Evolutionary conservation across 2,329 filamentous ascomycete species (phyloP).

Genomic region (Chaetothyriales sp.): DNA sequence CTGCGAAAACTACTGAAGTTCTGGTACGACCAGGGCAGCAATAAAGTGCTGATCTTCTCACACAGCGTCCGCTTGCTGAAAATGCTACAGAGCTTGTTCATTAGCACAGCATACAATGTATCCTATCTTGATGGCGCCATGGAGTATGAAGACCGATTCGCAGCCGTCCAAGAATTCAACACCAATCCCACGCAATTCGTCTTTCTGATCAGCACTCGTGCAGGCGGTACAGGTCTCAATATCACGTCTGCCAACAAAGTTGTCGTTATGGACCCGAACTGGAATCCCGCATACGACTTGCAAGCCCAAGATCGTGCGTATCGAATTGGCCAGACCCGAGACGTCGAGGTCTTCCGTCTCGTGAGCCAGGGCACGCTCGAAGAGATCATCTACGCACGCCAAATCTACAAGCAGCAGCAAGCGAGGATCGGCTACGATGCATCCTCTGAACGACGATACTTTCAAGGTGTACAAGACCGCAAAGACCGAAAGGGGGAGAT

Average conservation of each 20-base stretch:
- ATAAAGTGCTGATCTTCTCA: conserved; percentile 85
- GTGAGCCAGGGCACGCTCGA: conserved; percentile 87
- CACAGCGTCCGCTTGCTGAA: conserved; percentile 76
- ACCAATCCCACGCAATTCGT: conserved; percentile 76
- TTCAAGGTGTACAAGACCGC: conserved; percentile 82
- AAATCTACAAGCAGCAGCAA: conserved; percentile 98
- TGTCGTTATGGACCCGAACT: conserved; percentile 91
- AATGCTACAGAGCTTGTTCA: conserved; percentile 75
- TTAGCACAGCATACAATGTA: conserved; percentile 76
- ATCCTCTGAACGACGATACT: conserved; percentile 82
- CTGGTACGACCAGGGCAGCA: conserved; percentile 75
- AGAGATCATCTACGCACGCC: conserved; percentile 90
- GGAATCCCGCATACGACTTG: conserved; percentile 90
- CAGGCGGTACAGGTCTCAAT: conserved; percentile 86
- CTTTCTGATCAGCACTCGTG: conserved; percentile 87
- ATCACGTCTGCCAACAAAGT: conserved; percentile 98
- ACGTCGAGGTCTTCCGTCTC: conserved; percentile 90
- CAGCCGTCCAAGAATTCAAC: conserved; percentile 82
- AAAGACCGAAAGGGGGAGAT: conserved; percentile 78
- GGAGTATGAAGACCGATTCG: conserved; percentile 67
- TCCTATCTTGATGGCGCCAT: conserved; percentile 82
- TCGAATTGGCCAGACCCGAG: conserved; percentile 78
- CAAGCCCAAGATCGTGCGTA: conserved; percentile 96
- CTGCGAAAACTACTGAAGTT: conserved; percentile 73
- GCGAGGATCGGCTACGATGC: conserved; percentile 95